These are phyloP conservation scores for Ustilaginoidea virens DNA, from an alignment of 2,329 filamentous ascomycete genomes.

Conservation along the genomic window DNA sequence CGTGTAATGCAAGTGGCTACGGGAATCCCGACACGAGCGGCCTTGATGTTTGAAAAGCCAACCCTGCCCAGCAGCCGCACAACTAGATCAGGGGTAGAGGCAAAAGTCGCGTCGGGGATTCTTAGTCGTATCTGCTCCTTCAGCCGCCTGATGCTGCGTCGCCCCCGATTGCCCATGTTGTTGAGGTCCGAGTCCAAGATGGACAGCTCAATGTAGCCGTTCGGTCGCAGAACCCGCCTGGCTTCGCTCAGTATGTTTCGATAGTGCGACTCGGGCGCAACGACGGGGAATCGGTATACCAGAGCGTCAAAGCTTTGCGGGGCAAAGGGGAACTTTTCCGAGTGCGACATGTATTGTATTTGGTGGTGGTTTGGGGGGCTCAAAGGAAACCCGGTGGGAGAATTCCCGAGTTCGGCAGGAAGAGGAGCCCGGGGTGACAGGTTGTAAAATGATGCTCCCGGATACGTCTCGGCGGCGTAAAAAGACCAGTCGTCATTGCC, in stretches of 20 bases:
- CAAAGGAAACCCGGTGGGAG: constrained; percentile 31
- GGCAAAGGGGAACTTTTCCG: constrained; percentile 58
- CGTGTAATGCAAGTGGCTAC: constrained; percentile 39
- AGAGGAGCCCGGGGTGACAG: constrained; percentile 43
- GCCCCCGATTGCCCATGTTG: constrained; percentile 62
- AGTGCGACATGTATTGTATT: constrained; percentile 48
- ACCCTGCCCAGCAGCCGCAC: constrained; percentile 51
- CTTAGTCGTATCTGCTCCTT: constrained; percentile 54
- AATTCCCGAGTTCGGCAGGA: constrained; percentile 26
- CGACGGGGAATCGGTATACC: constrained; percentile 62
- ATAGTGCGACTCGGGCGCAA: constrained; percentile 52
- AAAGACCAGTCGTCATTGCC: constrained; percentile 75
- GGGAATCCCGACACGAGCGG: constrained; percentile 64
- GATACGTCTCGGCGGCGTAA: constrained; percentile 72
- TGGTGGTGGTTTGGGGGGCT: constrained; percentile 60
- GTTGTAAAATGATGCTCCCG: constrained; percentile 61
- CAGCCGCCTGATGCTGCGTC: constrained; percentile 51
- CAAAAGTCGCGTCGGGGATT: constrained; percentile 44
- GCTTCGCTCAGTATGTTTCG: constrained; percentile 59
- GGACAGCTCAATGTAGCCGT: constrained; percentile 64
- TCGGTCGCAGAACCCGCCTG: constrained; percentile 61
- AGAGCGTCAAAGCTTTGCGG: constrained; percentile 61
- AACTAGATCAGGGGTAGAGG: constrained; percentile 43
- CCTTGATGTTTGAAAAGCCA: constrained; percentile 58
- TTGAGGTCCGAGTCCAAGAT: constrained; percentile 68